A percentile compares a stretch with the other conserved stretches of the same genome.
phyloP scores from a whole-genome alignment of 352 stramenopile genomes.

The Pythium rishiriense region DNA sequence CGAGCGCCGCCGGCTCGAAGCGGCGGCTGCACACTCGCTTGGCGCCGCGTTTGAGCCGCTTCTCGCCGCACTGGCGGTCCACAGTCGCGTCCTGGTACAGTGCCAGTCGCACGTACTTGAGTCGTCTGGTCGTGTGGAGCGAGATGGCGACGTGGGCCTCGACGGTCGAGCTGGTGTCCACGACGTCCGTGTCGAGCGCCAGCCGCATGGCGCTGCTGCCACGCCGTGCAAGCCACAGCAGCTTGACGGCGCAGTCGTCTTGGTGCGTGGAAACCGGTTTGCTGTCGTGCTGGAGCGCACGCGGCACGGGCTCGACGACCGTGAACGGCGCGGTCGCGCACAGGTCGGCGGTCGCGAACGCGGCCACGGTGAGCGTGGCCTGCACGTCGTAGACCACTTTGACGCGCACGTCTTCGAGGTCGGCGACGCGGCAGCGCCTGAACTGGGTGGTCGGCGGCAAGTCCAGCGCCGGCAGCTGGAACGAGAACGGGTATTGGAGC shows the following conservation, averaged over 20 bases:
- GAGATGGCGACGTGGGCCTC: neutral
- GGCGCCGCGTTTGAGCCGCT: neutral
- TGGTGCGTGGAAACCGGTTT: neutral
- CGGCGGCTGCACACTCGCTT: neutral
- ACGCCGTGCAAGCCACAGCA: neutral
- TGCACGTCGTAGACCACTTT: neutral
- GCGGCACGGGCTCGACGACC: neutral
- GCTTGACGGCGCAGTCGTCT: neutral
- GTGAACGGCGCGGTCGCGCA: neutral
- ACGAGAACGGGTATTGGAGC: conserved; percentile 11
- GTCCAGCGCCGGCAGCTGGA: neutral
- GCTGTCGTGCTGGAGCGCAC: neutral
- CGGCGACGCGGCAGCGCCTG: conserved; percentile 2
- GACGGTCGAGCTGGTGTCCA: neutral
- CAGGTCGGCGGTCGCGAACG: neutral
- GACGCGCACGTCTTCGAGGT: conserved; percentile 7
- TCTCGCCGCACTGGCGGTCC: neutral
- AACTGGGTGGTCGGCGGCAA: neutral
- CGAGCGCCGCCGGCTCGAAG: neutral
- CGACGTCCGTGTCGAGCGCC: conserved; percentile 6
- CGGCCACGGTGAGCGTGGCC: neutral
- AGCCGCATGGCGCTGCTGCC: neutral
- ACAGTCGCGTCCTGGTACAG: conserved; percentile 15
- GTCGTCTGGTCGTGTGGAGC: neutral
- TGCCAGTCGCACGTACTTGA: conserved; percentile 14